Conservation (phyloP, 108 stramenopile species). For the Fistulifera pelliculosa region DNA sequence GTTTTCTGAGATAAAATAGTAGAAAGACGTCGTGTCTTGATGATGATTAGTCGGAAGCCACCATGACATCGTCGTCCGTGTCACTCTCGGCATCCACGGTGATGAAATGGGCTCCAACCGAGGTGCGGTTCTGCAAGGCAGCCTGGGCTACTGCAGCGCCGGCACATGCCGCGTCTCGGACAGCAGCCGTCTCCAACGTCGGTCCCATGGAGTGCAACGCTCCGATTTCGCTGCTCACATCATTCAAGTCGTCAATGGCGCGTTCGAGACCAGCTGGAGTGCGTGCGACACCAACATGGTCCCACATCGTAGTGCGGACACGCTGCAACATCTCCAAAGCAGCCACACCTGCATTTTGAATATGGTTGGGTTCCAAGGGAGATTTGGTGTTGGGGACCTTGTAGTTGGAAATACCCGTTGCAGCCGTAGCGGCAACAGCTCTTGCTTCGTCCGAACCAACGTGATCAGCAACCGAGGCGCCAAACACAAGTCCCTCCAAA, state of each 20-base stretch:
- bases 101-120: slow-evolving; percentile 70
- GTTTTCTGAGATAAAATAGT: no score
- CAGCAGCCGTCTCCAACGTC: slow-evolving; percentile 50
- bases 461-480: slow-evolving; percentile 77
- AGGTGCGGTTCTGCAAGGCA: slow-evolving; percentile 47
- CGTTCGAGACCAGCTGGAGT: slow-evolving; percentile 48
- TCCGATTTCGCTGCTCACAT: slow-evolving; percentile 44
- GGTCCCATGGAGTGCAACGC: slow-evolving; percentile 36
- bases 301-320: slow-evolving; percentile 82
- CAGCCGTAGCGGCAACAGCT: neutral
- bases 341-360: slow-evolving; percentile 27
- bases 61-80: slow-evolving; percentile 21
- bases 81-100: slow-evolving; percentile 26
- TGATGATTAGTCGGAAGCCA: neutral
- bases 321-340: slow-evolving; percentile 41
- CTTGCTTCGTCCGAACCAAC: slow-evolving; percentile 38
- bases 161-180: slow-evolving; percentile 74
- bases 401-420: neutral
- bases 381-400: neutral
- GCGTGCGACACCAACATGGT: slow-evolving; percentile 87
- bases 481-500: slow-evolving; percentile 92
- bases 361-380: slow-evolving; percentile 15
- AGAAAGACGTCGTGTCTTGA: no score
- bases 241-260: slow-evolving; percentile 52
- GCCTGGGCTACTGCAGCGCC: slow-evolving; percentile 64